Evolutionary conservation across 108 stramenopile genomes (phyloP).

Genomic region (Cylindrotheca fusiformis): DNA sequence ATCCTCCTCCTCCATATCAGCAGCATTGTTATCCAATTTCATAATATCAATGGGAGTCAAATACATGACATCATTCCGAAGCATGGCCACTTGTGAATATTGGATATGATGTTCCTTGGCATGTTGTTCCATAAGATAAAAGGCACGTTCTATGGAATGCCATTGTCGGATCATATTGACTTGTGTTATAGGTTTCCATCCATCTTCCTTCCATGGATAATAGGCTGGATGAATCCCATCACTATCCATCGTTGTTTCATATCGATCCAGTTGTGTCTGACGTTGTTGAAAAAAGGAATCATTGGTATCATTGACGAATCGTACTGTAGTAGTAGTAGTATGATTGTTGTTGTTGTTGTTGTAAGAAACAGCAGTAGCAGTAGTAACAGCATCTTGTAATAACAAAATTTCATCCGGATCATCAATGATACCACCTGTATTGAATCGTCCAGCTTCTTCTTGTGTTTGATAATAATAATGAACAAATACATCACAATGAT

Average conservation of each 20-base stretch:
- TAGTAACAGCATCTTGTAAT: constrained; percentile 33
- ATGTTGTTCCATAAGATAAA: constrained; percentile 36
- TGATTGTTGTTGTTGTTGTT: neutral
- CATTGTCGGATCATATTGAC: no score
- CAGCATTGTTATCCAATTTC: constrained; percentile 7
- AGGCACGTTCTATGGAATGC: constrained; percentile 25
- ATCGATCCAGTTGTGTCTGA: no score
- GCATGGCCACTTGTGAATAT: constrained; percentile 46
- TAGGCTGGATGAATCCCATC: no score
- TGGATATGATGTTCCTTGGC: constrained; percentile 6
- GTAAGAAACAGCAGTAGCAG: no score
- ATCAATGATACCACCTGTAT: constrained; percentile 38
- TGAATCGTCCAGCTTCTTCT: constrained; percentile 36
- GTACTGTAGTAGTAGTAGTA: neutral
- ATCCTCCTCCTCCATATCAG: constrained; percentile 17
- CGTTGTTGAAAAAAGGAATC: constrained; percentile 9
- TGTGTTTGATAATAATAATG: constrained; percentile 33
- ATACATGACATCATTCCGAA: constrained; percentile 49
- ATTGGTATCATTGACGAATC: constrained; percentile 22
- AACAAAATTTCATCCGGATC: constrained; percentile 37
- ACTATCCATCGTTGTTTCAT: no score
- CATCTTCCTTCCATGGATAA: no score
- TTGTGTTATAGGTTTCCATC: no score
- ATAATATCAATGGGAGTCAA: constrained; percentile 46
- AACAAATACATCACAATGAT: constrained; percentile 55